Evolutionary conservation across 176 grass and related monocot genomes (phyloP).

Genomic region (Hordeum marinum): DNA sequence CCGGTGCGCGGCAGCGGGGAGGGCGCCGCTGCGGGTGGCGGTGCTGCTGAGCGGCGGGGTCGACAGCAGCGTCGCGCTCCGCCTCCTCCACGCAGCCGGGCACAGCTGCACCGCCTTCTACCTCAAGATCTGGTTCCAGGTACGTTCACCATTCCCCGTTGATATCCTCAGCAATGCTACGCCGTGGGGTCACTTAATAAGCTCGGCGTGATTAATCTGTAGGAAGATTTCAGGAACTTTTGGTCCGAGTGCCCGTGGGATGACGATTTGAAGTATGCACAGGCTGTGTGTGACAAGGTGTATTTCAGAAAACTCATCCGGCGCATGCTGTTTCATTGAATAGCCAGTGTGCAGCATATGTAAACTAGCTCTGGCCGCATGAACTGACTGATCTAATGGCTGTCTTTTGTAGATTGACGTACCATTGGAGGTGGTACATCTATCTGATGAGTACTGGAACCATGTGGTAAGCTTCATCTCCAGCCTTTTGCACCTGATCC

Average conservation of each 20-base stretch:
- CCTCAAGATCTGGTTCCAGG: slow-evolving; percentile 99
- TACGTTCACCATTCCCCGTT: background rate
- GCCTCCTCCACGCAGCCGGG: slow-evolving; percentile 84
- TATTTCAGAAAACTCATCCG: background rate
- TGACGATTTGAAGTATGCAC: slow-evolving; percentile 90
- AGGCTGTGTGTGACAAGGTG: slow-evolving; percentile 83
- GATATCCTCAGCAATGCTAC: background rate
- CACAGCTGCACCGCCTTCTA: slow-evolving; percentile 90
- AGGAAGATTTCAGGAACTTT: slow-evolving; percentile 97
- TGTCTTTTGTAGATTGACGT: slow-evolving; percentile 57
- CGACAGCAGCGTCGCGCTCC: slow-evolving; percentile 91
- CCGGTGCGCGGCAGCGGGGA: slow-evolving; percentile 38
- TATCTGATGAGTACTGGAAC: slow-evolving; percentile 95
- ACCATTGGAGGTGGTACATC: slow-evolving; percentile 86
- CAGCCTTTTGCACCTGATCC: background rate
- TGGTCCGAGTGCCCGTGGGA: slow-evolving; percentile 99
- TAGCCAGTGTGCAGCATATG: background rate
- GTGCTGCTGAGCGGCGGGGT: slow-evolving; percentile 93
- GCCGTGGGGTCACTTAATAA: background rate
- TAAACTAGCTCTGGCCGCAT: background rate
- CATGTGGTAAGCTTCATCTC: slow-evolving; percentile 63
- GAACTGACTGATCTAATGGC: background rate
- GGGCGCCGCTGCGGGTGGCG: slow-evolving; percentile 49
- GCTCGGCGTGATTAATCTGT: slow-evolving; percentile 16
- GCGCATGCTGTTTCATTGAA: background rate